A percentile compares a stretch with the other conserved stretches of the same genome.
These are phyloP conservation scores for Macrolepiota albuminosa DNA, from an alignment of 768 basidiomycete species.

Conservation along the genomic window DNA sequence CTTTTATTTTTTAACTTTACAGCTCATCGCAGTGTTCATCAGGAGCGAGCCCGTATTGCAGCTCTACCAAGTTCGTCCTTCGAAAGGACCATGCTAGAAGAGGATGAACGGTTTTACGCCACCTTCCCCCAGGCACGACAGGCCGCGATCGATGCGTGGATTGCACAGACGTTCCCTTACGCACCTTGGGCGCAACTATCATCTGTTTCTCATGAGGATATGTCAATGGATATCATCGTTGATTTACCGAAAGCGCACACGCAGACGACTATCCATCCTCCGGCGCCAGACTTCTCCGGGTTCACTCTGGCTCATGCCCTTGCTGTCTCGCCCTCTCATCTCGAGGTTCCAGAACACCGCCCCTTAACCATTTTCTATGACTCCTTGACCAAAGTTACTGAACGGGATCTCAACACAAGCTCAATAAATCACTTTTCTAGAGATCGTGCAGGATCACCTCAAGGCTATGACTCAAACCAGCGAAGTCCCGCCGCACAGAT, in stretches of 20 bases:
- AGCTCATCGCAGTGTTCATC: neutral
- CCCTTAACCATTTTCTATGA: neutral
- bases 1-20: neutral
- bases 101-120: slow-evolving; percentile 16
- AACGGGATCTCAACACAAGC: neutral
- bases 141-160: slow-evolving; percentile 15
- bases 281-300: neutral
- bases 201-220: neutral
- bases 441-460: neutral
- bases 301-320: slow-evolving; percentile 3
- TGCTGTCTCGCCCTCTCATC: neutral
- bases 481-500: neutral
- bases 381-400: neutral
- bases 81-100: slow-evolving; percentile 14
- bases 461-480: neutral
- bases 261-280: neutral
- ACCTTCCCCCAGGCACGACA: slow-evolving; percentile 15
- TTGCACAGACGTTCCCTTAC: neutral
- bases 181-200: neutral
- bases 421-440: neutral
- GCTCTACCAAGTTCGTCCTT: slow-evolving; percentile 9
- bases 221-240: neutral
- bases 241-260: neutral
- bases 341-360: neutral
- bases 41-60: slow-evolving; percentile 3